Conservation (phyloP, 2,329 filamentous ascomycete species). For the Aspergillus japonicus region DNA sequence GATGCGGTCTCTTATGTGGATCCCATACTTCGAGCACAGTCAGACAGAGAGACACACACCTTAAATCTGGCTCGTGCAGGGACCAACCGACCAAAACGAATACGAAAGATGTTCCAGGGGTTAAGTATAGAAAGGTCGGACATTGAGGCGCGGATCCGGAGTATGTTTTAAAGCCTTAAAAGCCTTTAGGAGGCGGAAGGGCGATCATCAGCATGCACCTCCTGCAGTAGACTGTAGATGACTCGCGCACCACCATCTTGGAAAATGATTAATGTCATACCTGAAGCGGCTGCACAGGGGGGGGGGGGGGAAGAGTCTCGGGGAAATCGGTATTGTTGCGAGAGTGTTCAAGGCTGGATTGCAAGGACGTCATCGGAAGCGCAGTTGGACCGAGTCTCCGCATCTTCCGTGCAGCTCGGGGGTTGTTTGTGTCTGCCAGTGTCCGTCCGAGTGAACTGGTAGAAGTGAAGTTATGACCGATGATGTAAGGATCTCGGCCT, state of each 20-base stretch:
- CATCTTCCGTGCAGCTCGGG: neutral
- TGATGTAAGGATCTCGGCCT: no score
- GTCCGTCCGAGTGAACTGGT: no score
- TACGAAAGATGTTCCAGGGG: neutral
- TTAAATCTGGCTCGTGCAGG: slow-evolving; percentile 5
- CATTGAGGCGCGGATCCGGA: neutral
- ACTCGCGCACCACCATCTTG: neutral
- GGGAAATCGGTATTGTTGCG: no score
- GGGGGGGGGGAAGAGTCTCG: no score
- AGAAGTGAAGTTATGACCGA: no score
- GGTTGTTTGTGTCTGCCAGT: neutral
- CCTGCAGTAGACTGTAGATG: neutral
- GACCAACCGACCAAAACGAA: slow-evolving; percentile 3
- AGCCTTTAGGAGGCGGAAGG: neutral
- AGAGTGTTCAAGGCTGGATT: neutral
- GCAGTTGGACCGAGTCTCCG: slow-evolving; percentile 1
- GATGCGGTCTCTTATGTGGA: slow-evolving; percentile 1
- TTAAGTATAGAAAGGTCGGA: neutral
- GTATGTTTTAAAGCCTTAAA: neutral
- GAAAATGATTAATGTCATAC: neutral
- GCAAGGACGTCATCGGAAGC: slow-evolving; percentile 10
- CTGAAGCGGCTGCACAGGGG: no score
- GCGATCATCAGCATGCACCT: neutral
- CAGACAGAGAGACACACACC: neutral
- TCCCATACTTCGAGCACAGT: slow-evolving; percentile 3